Conservation (phyloP, 371 early-diverging fungal species). For the Dinochytrium kinnereticum region DNA sequence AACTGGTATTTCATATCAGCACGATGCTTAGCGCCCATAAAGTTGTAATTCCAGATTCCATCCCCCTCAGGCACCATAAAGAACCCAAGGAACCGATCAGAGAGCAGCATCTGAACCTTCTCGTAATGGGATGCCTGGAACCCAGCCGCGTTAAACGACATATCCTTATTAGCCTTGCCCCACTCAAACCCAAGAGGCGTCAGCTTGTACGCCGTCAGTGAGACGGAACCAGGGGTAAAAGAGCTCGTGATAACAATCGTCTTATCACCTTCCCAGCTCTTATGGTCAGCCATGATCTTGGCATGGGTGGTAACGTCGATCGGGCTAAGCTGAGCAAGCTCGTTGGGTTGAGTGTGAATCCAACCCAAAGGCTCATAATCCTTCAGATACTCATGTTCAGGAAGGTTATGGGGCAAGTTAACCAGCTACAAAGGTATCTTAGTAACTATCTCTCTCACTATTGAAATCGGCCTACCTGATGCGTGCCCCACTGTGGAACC, state of each 20-base stretch:
- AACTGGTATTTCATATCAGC: slow-evolving; percentile 91
- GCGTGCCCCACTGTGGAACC: slow-evolving; percentile 98
- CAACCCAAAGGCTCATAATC: slow-evolving; percentile 96
- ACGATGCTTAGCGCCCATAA: slow-evolving; percentile 91
- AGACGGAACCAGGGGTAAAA: slow-evolving; percentile 97
- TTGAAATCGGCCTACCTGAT: slow-evolving; percentile 48
- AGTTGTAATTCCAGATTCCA: slow-evolving; percentile 96
- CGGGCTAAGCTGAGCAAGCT: slow-evolving; percentile 87
- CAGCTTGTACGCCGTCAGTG: slow-evolving; percentile 92
- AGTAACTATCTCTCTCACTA: too few species aligned
- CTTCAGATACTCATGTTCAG: slow-evolving; percentile 86
- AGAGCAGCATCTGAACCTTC: slow-evolving; percentile 92
- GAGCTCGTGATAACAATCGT: slow-evolving; percentile 89
- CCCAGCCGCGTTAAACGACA: slow-evolving; percentile 79
- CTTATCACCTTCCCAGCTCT: slow-evolving; percentile 95
- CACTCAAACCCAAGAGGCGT: slow-evolving; percentile 96
- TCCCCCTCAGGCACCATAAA: slow-evolving; percentile 95
- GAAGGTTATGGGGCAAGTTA: slow-evolving; percentile 85
- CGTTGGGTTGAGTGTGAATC: slow-evolving; percentile 97
- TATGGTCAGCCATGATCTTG: slow-evolving; percentile 82
- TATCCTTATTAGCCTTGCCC: slow-evolving; percentile 74
- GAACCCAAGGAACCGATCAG: slow-evolving; percentile 95
- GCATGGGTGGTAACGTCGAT: slow-evolving; percentile 93
- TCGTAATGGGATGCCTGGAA: slow-evolving; percentile 89
- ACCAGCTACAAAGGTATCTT: slow-evolving; percentile 66